Base-by-base conservation (phyloP, 2,329 filamentous ascomycete genomes). In the Bipolaris bicolor region DNA sequence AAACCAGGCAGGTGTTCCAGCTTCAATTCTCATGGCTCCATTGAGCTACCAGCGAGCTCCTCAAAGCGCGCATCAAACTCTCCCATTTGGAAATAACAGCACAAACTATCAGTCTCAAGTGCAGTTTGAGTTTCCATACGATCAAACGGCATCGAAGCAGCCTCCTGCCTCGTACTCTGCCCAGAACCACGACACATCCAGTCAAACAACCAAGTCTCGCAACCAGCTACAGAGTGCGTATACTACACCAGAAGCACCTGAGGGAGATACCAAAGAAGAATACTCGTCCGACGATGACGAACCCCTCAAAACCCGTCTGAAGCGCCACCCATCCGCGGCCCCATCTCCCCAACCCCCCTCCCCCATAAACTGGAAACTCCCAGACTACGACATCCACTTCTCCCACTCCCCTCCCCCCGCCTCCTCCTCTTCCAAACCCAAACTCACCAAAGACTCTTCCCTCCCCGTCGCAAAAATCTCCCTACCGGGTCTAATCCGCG, bases 401-500 rank as follows among this genome's bases (percentile, higher is more conserved):
- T 55, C 18, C 57, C 67, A 1, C 54, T 58, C 3, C 16, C 57
- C 9, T 40, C 29, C 26, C 2, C 26, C 26, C 26, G 26, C 29
- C 29, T 31, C 10, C 3, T 31, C 29, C 29, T 31, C 29, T 2
- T 29, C 26, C 26, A 31, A 13, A 13, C 3, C 9, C 26, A 29
- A 29, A 29, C 9, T 26, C 43, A 7, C 29, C n/a, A 22, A 48
- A n/a, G 47, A 45, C 13, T 46, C 62, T 3, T 62, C 64, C 3
- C 18, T 57, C 1, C 61, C 63, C 13, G 44, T 36, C 49, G 60
- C 77, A 63, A 63, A 74, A 65, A 48, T 77, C 48, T 71, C 78
- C 60, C 49, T 77, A 63, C 68, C 78, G 62, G 61, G 76, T 63
- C 53, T 81, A 63, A 36, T 76, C 52, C 58, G 72, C 64, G 67